Base-by-base conservation (phyloP, 352 stramenopile genomes). In the Phytophthora sp. region DNA sequence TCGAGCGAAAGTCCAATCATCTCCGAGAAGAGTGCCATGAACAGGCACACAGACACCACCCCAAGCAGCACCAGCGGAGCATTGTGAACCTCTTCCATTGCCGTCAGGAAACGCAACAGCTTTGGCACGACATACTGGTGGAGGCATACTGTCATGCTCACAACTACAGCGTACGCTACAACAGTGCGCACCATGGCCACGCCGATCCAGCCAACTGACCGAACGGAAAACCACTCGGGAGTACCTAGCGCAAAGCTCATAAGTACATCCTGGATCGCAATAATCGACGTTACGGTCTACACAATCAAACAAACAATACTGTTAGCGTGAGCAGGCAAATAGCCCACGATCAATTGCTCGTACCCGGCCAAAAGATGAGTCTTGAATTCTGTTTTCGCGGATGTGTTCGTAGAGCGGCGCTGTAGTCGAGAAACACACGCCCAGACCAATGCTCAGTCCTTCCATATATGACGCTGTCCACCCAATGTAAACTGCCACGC, bases 231-330 rank as follows among this genome's bases (percentile, higher is more conserved):
- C 87, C 87, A 95, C 63, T 95, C 87, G 1, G 87, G 87, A 0
- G 87, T 93, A 11, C 84, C 87, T 3, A 95, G 54, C 13, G 84
- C 86, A 67, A 95, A 95, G 35, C 87, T 95, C 87, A 95, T 95
- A 9, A 95, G 65, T 12, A 91, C 63, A 53, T 95, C 87, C 63
- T 95, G 87, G 3, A 94, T 79, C 5, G 84, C 87, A 66, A 95
- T 94, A 75, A 95, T 93, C 3, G 87, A 82, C 1, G 83, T 92
- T 24, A 95, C 69, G 10, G 85, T 92, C 83, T 95, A 65, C 17
- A 48, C n/a, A 21, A 57, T 3, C 26, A 43, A 57, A 11, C 34
- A 65, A 37, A 37, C 53, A 49, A 48, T 4, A 41, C 8, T 49
- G 12, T 58, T 49, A 39, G 28, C 8, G 9, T 24, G 17, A 48